Conservation (phyloP, 2,329 filamentous ascomycete genomes). For the Hymenoscyphus infarciens region DNA sequence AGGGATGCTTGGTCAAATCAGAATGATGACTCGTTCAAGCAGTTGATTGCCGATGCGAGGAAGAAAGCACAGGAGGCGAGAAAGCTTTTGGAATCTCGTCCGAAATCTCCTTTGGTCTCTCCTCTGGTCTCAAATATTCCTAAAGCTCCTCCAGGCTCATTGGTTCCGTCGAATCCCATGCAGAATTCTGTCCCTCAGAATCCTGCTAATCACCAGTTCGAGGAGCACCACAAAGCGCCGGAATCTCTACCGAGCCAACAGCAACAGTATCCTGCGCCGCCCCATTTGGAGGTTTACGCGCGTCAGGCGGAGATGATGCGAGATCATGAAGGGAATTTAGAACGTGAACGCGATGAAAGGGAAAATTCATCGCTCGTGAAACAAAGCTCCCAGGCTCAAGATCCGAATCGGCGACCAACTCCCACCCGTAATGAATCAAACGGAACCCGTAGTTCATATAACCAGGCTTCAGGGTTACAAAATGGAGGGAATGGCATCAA, state of each 20-base stretch:
- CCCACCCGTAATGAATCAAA: neutral
- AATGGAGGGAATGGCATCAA: neutral
- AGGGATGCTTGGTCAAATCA: slow-evolving; percentile 68
- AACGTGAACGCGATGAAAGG: neutral
- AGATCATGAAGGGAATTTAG: neutral
- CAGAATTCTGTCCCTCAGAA: neutral
- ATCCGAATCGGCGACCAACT: neutral
- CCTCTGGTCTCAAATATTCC: neutral
- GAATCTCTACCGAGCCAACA: too few species aligned
- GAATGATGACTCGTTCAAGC: slow-evolving; percentile 72
- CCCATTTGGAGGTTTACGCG: too few species aligned
- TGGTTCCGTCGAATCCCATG: neutral
- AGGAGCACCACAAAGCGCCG: too few species aligned
- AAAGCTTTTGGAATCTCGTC: slow-evolving; percentile 2
- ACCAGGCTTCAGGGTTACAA: neutral
- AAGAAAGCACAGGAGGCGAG: slow-evolving; percentile 37
- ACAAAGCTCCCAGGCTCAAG: neutral
- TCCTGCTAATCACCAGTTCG: neutral
- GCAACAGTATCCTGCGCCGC: neutral
- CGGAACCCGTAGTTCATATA: neutral
- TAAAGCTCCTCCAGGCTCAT: neutral
- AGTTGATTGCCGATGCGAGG: slow-evolving; percentile 73
- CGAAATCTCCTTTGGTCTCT: slow-evolving; percentile 9
- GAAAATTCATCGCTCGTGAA: neutral
- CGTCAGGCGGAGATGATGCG: neutral